A percentile compares a stretch with the other conserved stretches of the same genome.
phyloP scores from a whole-genome alignment of 2,329 filamentous ascomycete species.

The Ophiostoma himal-ulmi region DNA sequence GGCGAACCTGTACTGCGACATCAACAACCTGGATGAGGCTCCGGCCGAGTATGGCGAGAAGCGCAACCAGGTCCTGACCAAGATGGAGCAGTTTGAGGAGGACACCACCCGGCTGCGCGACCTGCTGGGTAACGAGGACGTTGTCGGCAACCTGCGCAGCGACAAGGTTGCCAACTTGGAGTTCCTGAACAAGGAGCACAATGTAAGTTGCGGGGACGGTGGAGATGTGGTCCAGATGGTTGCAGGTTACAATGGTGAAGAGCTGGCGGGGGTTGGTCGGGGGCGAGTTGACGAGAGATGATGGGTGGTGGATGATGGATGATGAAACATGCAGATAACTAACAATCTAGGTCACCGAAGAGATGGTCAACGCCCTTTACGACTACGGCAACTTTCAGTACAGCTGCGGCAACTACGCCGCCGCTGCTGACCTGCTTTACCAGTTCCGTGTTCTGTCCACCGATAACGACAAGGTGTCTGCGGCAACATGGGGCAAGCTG shows the following conservation, averaged over 20 bases:
- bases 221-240: too few species aligned
- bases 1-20: constrained; percentile 81
- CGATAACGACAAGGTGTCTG: constrained; percentile 94
- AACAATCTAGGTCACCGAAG: constrained; percentile 64
- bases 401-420: constrained; percentile 88
- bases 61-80: constrained; percentile 79
- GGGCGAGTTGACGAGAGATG: background rate
- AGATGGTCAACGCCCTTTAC: constrained; percentile 94
- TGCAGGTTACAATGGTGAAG: too few species aligned
- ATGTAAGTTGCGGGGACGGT: constrained; percentile 48
- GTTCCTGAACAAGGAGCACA: constrained; percentile 94
- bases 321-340: background rate
- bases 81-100: constrained; percentile 76
- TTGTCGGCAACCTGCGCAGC: constrained; percentile 82
- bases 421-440: constrained; percentile 88
- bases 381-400: constrained; percentile 97
- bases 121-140: constrained; percentile 79
- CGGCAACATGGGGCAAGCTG: constrained; percentile 96
- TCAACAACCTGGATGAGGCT: constrained; percentile 70
- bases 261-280: background rate
- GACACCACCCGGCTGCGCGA: constrained; percentile 85
- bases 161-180: constrained; percentile 99
- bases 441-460: constrained; percentile 97
- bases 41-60: constrained; percentile 84
- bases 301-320: background rate